Conservation (phyloP, 176 grass and related monocot genomes). For the Carex kokanica region DNA sequence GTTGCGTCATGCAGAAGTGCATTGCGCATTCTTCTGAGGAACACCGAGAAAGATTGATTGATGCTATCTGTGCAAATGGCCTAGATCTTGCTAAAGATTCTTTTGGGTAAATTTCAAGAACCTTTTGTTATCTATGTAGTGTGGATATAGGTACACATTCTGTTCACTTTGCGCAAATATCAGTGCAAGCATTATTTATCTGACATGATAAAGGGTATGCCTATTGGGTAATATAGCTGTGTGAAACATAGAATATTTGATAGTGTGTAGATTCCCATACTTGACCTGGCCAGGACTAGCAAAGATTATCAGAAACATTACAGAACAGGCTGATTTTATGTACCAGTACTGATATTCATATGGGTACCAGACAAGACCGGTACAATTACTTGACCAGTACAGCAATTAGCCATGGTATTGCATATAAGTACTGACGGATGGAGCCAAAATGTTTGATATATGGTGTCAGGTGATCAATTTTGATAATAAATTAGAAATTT, state of each 20-base stretch:
- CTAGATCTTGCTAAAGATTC: slow-evolving; percentile 72
- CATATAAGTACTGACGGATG: too few relatives aligned
- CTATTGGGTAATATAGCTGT: background rate
- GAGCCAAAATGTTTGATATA: too few relatives aligned
- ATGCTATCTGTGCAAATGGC: slow-evolving; percentile 58
- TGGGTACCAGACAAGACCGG: background rate
- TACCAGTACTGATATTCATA: background rate
- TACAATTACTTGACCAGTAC: background rate
- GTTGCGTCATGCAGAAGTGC: slow-evolving; percentile 80
- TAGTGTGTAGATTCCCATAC: background rate
- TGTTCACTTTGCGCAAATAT: background rate
- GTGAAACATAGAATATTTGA: background rate
- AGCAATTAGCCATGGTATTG: background rate
- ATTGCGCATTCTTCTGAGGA: slow-evolving; percentile 50
- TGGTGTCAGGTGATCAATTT: too few relatives aligned
- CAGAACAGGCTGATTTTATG: background rate
- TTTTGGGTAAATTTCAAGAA: slow-evolving; percentile 54
- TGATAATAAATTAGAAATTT: too few relatives aligned
- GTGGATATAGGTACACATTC: background rate
- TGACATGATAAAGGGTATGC: background rate
- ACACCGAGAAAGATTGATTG: slow-evolving; percentile 58
- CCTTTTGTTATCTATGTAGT: background rate
- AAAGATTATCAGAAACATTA: background rate
- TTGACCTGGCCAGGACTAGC: background rate
- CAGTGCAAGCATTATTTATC: background rate